Evolutionary conservation across 495 filamentous ascomycete genomes (phyloP).

Genomic region (Trichoderma asperelloides): DNA sequence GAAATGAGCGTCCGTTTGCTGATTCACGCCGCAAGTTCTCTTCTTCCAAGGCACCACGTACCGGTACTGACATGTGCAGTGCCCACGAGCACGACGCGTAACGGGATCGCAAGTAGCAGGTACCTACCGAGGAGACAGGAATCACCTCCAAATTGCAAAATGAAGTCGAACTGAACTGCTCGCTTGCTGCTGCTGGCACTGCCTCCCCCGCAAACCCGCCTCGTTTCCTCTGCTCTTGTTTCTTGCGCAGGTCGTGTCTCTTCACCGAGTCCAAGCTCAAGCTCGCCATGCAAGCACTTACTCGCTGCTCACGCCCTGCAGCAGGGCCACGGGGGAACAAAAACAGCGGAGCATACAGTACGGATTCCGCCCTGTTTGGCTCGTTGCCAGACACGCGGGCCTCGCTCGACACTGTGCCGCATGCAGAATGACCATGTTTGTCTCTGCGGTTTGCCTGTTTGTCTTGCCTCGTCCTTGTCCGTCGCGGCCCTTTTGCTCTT

Average conservation of each 20-base stretch:
- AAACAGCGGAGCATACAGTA: background rate
- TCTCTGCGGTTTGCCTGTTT: background rate
- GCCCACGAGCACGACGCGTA: no score
- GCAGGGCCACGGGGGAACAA: background rate
- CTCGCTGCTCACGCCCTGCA: background rate
- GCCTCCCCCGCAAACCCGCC: background rate
- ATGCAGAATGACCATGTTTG: background rate
- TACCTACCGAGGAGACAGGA: background rate
- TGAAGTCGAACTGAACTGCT: background rate
- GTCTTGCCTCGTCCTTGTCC: background rate
- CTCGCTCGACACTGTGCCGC: background rate
- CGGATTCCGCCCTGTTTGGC: background rate
- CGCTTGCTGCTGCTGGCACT: background rate
- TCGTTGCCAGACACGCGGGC: background rate
- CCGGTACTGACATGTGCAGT: no score
- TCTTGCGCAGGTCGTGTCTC: background rate
- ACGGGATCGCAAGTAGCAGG: no score
- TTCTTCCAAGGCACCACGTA: no score
- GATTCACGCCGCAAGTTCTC: no score
- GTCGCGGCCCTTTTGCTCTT: background rate
- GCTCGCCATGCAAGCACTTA: constrained; percentile 2
- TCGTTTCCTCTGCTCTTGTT: background rate
- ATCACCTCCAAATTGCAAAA: background rate
- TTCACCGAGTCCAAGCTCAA: background rate
- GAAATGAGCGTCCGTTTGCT: no score